Evolutionary conservation across 23 red algal species (phyloP).

Genomic region (Chondrus crispus): DNA sequence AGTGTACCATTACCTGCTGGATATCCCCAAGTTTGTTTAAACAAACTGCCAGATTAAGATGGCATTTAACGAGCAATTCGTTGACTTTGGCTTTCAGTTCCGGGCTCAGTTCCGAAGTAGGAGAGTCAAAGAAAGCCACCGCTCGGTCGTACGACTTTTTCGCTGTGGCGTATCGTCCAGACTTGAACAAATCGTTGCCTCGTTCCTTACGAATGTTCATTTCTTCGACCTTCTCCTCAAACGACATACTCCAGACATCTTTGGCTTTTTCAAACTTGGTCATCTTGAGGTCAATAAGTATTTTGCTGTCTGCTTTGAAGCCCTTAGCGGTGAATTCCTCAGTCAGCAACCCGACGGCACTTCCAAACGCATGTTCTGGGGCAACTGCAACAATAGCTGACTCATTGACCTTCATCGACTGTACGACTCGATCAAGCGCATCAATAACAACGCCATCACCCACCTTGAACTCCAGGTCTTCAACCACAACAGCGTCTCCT

Average conservation of each 20-base stretch:
- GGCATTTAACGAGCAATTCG: constrained; percentile 61
- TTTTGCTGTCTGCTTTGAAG: neutral
- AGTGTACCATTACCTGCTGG: constrained; percentile 69
- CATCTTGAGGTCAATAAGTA: constrained; percentile 54
- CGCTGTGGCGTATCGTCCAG: constrained; percentile 54
- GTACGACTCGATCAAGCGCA: constrained; percentile 79
- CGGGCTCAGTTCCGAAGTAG: constrained; percentile 70
- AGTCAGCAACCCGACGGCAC: constrained; percentile 19
- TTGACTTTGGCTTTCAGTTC: constrained; percentile 78
- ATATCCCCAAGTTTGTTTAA: constrained; percentile 64
- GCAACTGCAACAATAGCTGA: constrained; percentile 63
- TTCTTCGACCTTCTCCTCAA: constrained; percentile 82
- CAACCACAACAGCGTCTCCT: neutral
- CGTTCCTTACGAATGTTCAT: constrained; percentile 64
- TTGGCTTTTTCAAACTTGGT: constrained; percentile 80
- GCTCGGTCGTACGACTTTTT: constrained; percentile 82
- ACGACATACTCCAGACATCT: constrained; percentile 83
- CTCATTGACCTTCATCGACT: constrained; percentile 87
- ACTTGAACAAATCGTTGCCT: constrained; percentile 86
- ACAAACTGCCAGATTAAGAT: constrained; percentile 80
- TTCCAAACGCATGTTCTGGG: constrained; percentile 46
- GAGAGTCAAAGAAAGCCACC: constrained; percentile 70
- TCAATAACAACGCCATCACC: constrained; percentile 52
- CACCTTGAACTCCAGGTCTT: constrained; percentile 47
- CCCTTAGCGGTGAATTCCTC: constrained; percentile 11